Base-by-base conservation (phyloP, 352 stramenopile genomes). In the Phytophthora pinifolia region DNA sequence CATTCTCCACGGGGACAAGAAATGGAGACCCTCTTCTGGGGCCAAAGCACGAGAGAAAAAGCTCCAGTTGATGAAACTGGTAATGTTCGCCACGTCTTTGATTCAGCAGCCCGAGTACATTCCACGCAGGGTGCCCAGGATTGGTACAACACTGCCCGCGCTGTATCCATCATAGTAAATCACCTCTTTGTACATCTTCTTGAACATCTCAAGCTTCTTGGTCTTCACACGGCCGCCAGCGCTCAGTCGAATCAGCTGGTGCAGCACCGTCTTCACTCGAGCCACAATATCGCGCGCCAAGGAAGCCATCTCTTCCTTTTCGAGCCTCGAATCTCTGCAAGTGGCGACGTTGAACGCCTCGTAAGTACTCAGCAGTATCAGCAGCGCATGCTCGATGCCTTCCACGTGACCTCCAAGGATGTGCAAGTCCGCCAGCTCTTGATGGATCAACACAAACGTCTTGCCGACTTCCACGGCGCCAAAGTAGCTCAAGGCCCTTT, bases 161-260 rank as follows among this genome's bases (percentile, higher is more conserved):
- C 68, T 75, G 41, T 65, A 66, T 30, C 66, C 72, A 44, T 83
- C 74, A 29, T 80, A 88, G 58, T 91, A 91, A 41, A 94, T 87
- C 32, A 87, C 74, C 47, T 91, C 78, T 38, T 88, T 88, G 73
- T 94, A 94, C 84, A 94, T 92, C 25, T 71, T 65, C 69, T 94
- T 94, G 60, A 89, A 94, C 51, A 80, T 68, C 3, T 86, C 72
- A 0, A 83, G 59, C 54, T 84, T 86, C 57, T 76, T 79, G 36
- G 32, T 58, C 25, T 73, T 74, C 7, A 58, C 46, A 29, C 67
- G 65, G 14, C 35, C 44, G 25, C 39, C 30, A 34, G 60, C 47
- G 45, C 59, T 74, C 20, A 88, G 25, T 25, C 79, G 70, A 31
- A 92, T 86, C 13, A 94, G 63, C 29, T 88, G 74, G 32, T 88